Evolutionary conservation across 2,329 filamentous ascomycete species (phyloP), one percentile per base, ranked within the genome.

Genomic region (Madurella fahalii): DNA sequence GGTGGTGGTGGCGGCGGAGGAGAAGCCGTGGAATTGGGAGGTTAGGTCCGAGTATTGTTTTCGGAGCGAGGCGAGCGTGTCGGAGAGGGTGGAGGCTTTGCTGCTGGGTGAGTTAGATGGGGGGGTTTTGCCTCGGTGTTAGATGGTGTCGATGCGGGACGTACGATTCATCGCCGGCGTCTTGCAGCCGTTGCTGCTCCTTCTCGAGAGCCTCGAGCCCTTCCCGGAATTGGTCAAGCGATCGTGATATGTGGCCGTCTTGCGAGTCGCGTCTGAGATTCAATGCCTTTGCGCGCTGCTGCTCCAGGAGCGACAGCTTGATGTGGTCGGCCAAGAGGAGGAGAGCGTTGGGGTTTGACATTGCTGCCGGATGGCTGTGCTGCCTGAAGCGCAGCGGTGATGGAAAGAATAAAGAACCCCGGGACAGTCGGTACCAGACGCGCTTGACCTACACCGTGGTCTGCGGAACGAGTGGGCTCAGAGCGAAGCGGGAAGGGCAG

Each of bases 271-370:
- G 83, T 56, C 90, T 83, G 53, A 96, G 81, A 63, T 90, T 85
- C 43, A 96, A 80, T 13, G 85, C 88, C 65, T 90, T 84, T 47
- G 92, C 90, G 55, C 93, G 86, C 74, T 95, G 87, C 55, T 93
- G 85, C 76, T 97, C 94, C 25, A 97, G 84, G 15, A 99, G 81
- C 13, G 92, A 96, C 58, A 97, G 83, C 74, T 97, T 96, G 78
- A 97, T 89, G 73, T 97, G 93, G 74, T 99, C 94, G 66, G 92
- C 90, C 54, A 97, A 84, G 51, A 97, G 86, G 70, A 92, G 90
- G 63, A 97, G 86, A 72, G 96, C 92, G 67, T 84, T 85, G 40
- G 81, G 73, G 63, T 80, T 85, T 59, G 78, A 74, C 79, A 82
- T 82, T 37, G 44, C 54, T 30, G 52, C 17, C 20, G 31, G 12